Evolutionary conservation across 306 rosid genomes (phyloP), one percentile per base, ranked within the genome.

Genomic region (Pyrus communis): DNA sequence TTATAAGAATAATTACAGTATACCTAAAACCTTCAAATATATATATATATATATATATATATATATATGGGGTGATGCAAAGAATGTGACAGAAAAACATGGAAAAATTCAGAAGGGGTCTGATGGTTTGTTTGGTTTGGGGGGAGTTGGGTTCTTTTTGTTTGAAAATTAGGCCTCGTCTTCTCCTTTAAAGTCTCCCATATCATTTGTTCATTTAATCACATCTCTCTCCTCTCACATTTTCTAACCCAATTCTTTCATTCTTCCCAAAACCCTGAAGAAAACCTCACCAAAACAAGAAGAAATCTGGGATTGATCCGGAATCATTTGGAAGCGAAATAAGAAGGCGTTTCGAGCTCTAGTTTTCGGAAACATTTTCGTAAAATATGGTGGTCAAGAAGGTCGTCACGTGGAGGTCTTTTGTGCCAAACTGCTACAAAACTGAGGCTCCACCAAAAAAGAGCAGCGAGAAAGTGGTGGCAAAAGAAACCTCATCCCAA

Each of bases 351-450:
- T 51, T 51, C 21, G 21, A 51, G 7, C 52, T 12, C 38, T 57
- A 42, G 59, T 60, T 61, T 25, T 51, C 19, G 55, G 30, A 43
- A 63, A 19, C 69, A 74, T 74, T 14, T 43, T 40, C 21, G 49
- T 57, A 33, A 72, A 52, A 27, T 40, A 81, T 78, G 82, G 55
- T 55, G 15, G 83, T 45, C 28, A 86, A 77, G 87, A 90, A 76
- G 59, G 9, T 51, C 55, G 18, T 83, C 35, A 62, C 78, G 11
- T 84, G 88, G 90, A 77, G 83, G 61, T 84, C 89, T 1, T 19
- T 89, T n/a, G 67, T 95, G 8, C 84, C 87, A n/a, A 70, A 84
- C 55, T 93, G 97, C 71, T 94, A 77, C 74, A 85, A 69, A 70
- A 69, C 74, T 9, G 90, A 81, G 3, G 55, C 4, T 75, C 81